Evolutionary conservation across 805 yeast genomes (phyloP), one percentile per base, ranked within the genome.

Genomic region (Zygoascus flipseniorum): DNA sequence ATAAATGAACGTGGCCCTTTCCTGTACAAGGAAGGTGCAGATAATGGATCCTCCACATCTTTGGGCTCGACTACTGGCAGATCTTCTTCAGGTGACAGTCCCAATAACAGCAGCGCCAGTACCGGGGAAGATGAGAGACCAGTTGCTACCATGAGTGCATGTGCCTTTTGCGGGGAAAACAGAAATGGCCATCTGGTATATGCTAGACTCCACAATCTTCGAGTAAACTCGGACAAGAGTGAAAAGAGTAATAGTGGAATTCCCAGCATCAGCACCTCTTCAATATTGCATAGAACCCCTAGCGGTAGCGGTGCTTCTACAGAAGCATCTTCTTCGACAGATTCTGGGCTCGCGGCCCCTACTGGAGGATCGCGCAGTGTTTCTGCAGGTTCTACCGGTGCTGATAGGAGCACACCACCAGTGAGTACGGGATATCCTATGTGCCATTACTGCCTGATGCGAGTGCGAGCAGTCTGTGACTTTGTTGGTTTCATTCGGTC

Each of bases 121-220:
- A 16, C 13, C 14, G 47, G 35, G 14, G 16, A 10, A 2, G 45
- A 49, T 13, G 20, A 44, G 19, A 83, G 81, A 6, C 92, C 95
- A 0, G 82, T 86, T 16, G 96, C 96, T 0, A 78, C 86, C 20
- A 74, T 76, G 50, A 80, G 81, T 1, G 81, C 89, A 5, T 92
- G 98, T 69, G 75, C 89, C 4, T 73, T 92, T 44, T 92, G 98
- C 72, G 92, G 90, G 5, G 97, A 90, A 67, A 65, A 69, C 11
- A 76, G 95, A 56, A 76, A 78, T 62, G 88, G 82, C 61, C 76
- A 80, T 52, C 72, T 86, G 56, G 86, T 84, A 59, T 89, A 87
- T 68, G 84, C 92, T 1, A 78, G 98, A 57, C 69, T 88, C 58
- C 86, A 89, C 65, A 77, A 78, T 52, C 71, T 90, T 63, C 83